Conservation (phyloP, 371 early-diverging fungal species). For the Actinomortierella ambigua region DNA sequence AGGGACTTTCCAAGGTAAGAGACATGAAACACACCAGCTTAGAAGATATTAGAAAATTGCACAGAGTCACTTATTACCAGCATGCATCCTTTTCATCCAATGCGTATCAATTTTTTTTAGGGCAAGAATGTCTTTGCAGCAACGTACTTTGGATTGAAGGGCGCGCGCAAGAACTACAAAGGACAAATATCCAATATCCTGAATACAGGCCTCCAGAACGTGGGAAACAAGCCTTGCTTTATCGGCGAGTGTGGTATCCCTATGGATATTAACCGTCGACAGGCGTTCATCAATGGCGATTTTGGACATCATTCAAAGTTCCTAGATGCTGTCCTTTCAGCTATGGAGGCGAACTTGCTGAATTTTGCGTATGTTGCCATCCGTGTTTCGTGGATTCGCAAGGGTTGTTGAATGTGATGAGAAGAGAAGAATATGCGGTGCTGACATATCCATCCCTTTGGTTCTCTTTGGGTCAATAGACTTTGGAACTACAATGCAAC, state of each 20-base stretch:
- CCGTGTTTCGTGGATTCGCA: too few relatives aligned
- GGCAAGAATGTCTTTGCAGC: constrained; percentile 74
- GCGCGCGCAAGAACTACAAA: constrained; percentile 76
- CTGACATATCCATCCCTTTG: not conserved
- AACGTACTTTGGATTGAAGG: constrained; percentile 81
- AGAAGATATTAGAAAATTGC: not conserved
- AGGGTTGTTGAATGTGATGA: not conserved
- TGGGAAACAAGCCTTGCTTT: constrained; percentile 70
- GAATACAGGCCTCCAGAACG: constrained; percentile 57
- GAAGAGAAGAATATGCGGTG: not conserved
- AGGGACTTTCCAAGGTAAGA: constrained; percentile 67
- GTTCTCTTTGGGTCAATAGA: constrained; percentile 42
- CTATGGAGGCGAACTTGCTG: constrained; percentile 75
- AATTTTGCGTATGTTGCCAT: constrained; percentile 66
- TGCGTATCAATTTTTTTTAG: constrained; percentile 23
- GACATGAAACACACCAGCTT: not conserved
- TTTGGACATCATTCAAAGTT: constrained; percentile 72
- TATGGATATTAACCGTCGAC: constrained; percentile 79
- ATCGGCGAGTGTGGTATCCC: constrained; percentile 89
- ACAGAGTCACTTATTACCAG: too few relatives aligned
- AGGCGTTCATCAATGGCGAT: constrained; percentile 71
- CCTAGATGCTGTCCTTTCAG: constrained; percentile 75
- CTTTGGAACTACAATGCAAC: constrained; percentile 85
- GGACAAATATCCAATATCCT: constrained; percentile 76
- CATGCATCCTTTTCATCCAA: not conserved